Percentiles rank a stretch among this genome's conserved stretches.
These are phyloP conservation scores for Neofusicoccum umdonicola DNA, from an alignment of 2,329 filamentous ascomycete genomes.

Conservation along the genomic window DNA sequence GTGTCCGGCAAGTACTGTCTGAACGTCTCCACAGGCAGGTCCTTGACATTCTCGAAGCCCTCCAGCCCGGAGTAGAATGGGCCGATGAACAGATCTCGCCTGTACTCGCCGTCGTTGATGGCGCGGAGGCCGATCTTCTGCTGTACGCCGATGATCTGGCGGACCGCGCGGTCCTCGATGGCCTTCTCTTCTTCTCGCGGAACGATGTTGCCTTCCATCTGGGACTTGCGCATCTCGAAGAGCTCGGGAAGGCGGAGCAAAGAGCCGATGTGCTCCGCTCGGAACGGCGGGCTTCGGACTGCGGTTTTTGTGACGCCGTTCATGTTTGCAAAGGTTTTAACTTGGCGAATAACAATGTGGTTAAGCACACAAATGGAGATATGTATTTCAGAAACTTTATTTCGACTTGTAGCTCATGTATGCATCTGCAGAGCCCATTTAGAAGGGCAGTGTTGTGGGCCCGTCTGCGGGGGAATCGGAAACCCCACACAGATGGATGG, in stretches of 20 bases:
- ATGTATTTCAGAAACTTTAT: no score
- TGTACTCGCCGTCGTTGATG: conserved; percentile 69
- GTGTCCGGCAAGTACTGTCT: conserved; percentile 61
- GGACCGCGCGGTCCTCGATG: conserved; percentile 56
- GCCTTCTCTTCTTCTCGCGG: conserved; percentile 57
- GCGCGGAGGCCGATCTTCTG: conserved; percentile 60
- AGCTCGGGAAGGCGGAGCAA: conserved; percentile 65
- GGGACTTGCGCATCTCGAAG: conserved; percentile 57
- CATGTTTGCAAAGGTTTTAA: neutral
- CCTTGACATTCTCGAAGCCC: conserved; percentile 53
- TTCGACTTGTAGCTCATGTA: no score
- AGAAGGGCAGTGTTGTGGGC: no score
- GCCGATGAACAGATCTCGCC: conserved; percentile 52
- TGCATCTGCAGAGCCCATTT: no score
- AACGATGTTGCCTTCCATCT: conserved; percentile 49
- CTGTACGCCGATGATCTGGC: conserved; percentile 54
- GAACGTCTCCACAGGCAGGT: conserved; percentile 42
- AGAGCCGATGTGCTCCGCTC: conserved; percentile 71
- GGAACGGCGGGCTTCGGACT: conserved; percentile 57
- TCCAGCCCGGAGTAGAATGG: conserved; percentile 55
- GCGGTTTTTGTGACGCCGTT: conserved; percentile 31
- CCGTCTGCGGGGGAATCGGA: no score
- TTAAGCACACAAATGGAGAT: no score
- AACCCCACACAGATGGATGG: no score
- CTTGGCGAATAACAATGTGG: no score